A percentile compares a stretch with the other conserved stretches of the same genome.
Conservation (phyloP, 2,329 filamentous ascomycete species). For the Achaetomium macrosporum region DNA sequence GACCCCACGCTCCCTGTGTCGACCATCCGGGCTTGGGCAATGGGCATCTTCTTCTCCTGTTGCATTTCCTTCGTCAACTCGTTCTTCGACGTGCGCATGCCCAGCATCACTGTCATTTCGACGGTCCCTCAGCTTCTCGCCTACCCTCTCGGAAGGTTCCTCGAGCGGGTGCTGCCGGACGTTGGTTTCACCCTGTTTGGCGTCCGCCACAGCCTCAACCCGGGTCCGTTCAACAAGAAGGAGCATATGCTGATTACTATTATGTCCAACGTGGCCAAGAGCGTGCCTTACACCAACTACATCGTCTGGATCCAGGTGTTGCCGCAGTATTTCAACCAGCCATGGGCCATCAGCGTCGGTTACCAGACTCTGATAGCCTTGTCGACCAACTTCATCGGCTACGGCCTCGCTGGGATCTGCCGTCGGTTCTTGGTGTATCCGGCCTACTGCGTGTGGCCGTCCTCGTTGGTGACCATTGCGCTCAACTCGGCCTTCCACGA, state of each 20-base stretch:
- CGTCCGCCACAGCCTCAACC: conserved; percentile 45
- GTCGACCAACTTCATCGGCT: conserved; percentile 50
- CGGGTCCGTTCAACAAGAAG: conserved; percentile 53
- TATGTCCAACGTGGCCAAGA: conserved; percentile 54
- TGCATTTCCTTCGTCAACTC: conserved; percentile 49
- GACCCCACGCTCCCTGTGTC: conserved; percentile 44
- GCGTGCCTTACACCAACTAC: conserved; percentile 43
- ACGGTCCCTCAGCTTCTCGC: conserved; percentile 53
- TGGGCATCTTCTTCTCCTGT: conserved; percentile 47
- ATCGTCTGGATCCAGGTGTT: conserved; percentile 46
- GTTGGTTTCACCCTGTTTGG: conserved; percentile 44
- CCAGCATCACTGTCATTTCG: conserved; percentile 47
- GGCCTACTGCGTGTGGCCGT: conserved; percentile 38
- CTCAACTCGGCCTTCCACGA: conserved; percentile 32
- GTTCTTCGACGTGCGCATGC: conserved; percentile 53
- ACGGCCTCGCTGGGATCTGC: conserved; percentile 46
- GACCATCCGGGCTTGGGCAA: conserved; percentile 49
- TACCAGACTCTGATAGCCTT: conserved; percentile 48
- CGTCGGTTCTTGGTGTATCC: conserved; percentile 37
- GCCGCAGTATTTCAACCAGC: conserved; percentile 46
- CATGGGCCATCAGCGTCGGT: conserved; percentile 40
- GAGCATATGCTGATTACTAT: conserved; percentile 55
- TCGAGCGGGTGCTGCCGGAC: conserved; percentile 47
- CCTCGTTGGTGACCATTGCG: conserved; percentile 34
- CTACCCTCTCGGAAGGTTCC: conserved; percentile 48